These are phyloP conservation scores for Chaetoscypha palmicola DNA, from an alignment of 2,329 filamentous ascomycete species.

Conservation along the genomic window DNA sequence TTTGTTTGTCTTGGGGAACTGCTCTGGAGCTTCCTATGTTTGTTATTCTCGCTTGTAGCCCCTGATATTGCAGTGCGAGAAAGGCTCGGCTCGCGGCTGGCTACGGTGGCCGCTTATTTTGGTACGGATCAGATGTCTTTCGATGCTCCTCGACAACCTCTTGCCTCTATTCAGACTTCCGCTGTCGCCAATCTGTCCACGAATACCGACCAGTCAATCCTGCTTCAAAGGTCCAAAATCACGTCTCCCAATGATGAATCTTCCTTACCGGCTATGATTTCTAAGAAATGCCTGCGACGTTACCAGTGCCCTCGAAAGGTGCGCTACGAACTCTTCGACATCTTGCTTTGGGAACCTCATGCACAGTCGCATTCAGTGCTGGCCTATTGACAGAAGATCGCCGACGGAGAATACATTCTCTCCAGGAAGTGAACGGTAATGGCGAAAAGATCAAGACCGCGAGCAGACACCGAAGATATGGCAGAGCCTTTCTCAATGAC, in stretches of 20 bases:
- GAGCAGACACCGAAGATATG: constrained; percentile 33
- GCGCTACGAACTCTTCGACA: constrained; percentile 49
- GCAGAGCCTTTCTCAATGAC: constrained; percentile 16
- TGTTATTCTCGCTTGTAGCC: no score
- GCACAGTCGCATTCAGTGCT: constrained; percentile 40
- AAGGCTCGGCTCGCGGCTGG: no score
- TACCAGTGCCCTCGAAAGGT: constrained; percentile 47
- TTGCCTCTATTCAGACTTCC: no score
- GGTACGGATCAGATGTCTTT: no score
- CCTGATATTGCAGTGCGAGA: no score
- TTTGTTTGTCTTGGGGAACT: no score
- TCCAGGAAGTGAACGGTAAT: constrained; percentile 45
- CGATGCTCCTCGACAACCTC: no score
- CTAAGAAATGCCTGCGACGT: constrained; percentile 31
- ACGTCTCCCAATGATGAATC: background rate
- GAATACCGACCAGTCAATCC: no score
- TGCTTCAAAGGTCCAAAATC: no score
- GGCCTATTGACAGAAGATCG: constrained; percentile 48
- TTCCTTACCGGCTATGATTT: constrained; percentile 18
- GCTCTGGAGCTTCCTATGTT: no score
- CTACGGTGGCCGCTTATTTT: no score
- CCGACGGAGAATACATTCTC: constrained; percentile 45
- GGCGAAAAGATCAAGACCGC: constrained; percentile 43
- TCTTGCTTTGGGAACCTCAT: constrained; percentile 50
- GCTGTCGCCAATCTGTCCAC: no score